These are phyloP conservation scores for Maudiozyma pseudohumilis DNA, from an alignment of 805 yeast genomes.

Conservation along the genomic window DNA sequence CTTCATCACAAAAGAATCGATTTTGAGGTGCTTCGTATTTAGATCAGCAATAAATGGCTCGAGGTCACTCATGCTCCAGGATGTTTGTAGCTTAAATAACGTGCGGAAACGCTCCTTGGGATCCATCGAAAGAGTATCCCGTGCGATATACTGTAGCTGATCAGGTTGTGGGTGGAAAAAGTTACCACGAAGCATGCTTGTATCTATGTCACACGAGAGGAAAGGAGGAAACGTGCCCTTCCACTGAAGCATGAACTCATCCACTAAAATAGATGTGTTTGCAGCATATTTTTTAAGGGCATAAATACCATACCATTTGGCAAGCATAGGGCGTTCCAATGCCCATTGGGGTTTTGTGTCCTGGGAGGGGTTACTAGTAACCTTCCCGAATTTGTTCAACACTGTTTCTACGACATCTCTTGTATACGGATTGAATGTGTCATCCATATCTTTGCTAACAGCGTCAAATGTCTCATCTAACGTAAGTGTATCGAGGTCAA, in stretches of 20 bases:
- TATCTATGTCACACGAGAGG: constrained; percentile 49
- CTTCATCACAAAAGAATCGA: constrained; percentile 52
- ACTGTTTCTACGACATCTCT: constrained; percentile 40
- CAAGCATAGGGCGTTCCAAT: constrained; percentile 37
- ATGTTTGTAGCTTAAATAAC: constrained; percentile 43
- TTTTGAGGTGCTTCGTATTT: constrained; percentile 42
- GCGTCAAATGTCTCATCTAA: constrained; percentile 25
- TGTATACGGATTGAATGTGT: constrained; percentile 28
- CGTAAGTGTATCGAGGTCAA: constrained; percentile 23
- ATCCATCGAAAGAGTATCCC: constrained; percentile 38
- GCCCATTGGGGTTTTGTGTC: constrained; percentile 18
- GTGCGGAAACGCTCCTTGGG: constrained; percentile 39
- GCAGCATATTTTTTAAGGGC: constrained; percentile 35
- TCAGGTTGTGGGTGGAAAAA: constrained; percentile 42
- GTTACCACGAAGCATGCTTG: constrained; percentile 45
- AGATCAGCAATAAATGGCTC: constrained; percentile 54
- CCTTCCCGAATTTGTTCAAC: constrained; percentile 35
- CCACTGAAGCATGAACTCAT: constrained; percentile 57
- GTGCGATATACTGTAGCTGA: constrained; percentile 47
- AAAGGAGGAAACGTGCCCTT: constrained; percentile 53
- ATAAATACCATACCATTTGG: constrained; percentile 55
- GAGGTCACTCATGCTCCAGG: constrained; percentile 56
- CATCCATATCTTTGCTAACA: constrained; percentile 25
- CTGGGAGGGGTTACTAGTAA: constrained; percentile 9
- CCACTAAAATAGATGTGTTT: constrained; percentile 24